These are phyloP conservation scores for Calonectria pauciramosa DNA, from an alignment of 2,329 filamentous ascomycete species.

Conservation along the genomic window DNA sequence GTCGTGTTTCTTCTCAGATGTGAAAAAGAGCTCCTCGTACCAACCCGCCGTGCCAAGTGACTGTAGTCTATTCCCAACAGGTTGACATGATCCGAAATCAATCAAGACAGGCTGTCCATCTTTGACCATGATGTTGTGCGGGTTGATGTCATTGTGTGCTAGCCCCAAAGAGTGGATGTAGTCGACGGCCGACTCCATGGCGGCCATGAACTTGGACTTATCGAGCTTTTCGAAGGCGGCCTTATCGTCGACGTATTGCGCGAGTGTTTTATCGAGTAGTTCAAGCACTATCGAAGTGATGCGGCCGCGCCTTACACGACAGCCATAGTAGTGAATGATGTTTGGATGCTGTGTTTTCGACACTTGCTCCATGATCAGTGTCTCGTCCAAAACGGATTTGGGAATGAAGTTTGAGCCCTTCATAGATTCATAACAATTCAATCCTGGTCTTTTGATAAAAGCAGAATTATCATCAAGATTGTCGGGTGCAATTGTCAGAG, in stretches of 20 bases:
- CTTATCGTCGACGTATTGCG: neutral
- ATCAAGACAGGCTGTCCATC: constrained; percentile 32
- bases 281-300: constrained; percentile 26
- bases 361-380: constrained; percentile 20
- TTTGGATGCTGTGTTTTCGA: constrained; percentile 20
- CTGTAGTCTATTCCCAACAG: constrained; percentile 10
- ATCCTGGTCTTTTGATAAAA: constrained; percentile 20
- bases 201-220: constrained; percentile 18
- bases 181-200: constrained; percentile 26
- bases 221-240: constrained; percentile 17
- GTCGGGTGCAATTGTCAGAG: constrained; percentile 19
- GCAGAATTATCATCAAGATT: constrained; percentile 5
- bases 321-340: constrained; percentile 24
- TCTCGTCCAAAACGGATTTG: constrained; percentile 11
- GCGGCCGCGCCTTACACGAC: constrained; percentile 16
- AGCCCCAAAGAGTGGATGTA: constrained; percentile 35
- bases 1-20: constrained; percentile 34
- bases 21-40: constrained; percentile 31
- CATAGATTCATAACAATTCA: constrained; percentile 16
- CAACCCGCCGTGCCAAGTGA: constrained; percentile 28
- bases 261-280: constrained; percentile 9
- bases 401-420: constrained; percentile 10
- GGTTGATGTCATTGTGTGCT: constrained; percentile 40
- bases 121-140: constrained; percentile 36
- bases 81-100: constrained; percentile 34